phyloP scores from a whole-genome alignment of 345 rosid species.

The Salix brachista region DNA sequence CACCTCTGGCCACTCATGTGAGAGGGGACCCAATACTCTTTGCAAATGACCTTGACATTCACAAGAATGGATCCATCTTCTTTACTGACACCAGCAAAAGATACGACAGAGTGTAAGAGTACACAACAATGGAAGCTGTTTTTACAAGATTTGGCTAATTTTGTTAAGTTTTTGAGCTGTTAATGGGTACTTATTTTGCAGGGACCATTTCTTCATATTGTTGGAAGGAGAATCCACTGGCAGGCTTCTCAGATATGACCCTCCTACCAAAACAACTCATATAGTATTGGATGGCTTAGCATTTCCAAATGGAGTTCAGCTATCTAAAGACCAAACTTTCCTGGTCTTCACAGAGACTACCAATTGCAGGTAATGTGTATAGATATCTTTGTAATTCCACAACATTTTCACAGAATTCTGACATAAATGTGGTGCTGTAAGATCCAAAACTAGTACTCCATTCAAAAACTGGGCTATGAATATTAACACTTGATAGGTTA shows the following conservation, averaged over 20 bases:
- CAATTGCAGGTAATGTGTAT: conserved; percentile 65
- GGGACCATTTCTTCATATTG: conserved; percentile 84
- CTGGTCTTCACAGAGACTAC: conserved; percentile 88
- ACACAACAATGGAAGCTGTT: neutral
- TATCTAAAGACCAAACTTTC: conserved; percentile 73
- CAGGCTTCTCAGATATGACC: conserved; percentile 86
- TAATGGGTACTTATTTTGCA: conserved; percentile 19
- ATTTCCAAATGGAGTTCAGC: conserved; percentile 89
- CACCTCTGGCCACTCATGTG: conserved; percentile 68
- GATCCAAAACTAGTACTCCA: neutral
- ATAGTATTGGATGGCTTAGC: conserved; percentile 79
- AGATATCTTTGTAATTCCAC: neutral
- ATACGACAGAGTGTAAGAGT: conserved; percentile 77
- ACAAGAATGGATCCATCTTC: conserved; percentile 80
- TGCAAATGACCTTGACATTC: conserved; percentile 90
- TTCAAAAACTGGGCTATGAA: neutral
- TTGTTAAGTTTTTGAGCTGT: neutral
- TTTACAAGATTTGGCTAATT: neutral
- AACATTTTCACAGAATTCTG: neutral
- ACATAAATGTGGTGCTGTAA: neutral
- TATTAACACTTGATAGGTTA: neutral
- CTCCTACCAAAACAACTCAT: conserved; percentile 70
- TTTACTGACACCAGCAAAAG: conserved; percentile 91
- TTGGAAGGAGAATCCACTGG: conserved; percentile 94
- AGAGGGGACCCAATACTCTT: conserved; percentile 66